These are phyloP conservation scores for Malus hybrid DNA, from an alignment of 331 rosid species.

Conservation along the genomic window DNA sequence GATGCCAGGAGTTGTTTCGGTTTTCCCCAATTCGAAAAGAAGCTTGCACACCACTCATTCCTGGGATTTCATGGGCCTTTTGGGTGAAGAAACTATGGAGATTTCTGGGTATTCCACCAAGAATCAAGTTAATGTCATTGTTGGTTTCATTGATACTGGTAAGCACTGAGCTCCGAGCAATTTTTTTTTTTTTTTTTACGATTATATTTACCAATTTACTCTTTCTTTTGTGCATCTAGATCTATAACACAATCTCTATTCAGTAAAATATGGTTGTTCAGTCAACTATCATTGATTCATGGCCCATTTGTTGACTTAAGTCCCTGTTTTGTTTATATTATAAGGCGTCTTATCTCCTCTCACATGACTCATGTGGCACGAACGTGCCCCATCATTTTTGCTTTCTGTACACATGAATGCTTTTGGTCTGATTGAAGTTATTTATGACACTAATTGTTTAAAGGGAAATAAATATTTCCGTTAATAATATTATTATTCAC, in stretches of 20 bases:
- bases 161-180: not conserved
- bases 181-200: not conserved
- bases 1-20: constrained; percentile 74
- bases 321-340: not conserved
- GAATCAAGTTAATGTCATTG: constrained; percentile 59
- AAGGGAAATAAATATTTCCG: not conserved
- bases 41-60: constrained; percentile 75
- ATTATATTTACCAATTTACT: not conserved
- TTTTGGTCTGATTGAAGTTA: not conserved
- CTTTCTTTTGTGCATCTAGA: constrained; percentile 6
- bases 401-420: not conserved
- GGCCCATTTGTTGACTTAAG: not conserved
- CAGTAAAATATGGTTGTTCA: not conserved
- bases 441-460: not conserved
- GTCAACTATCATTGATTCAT: not conserved
- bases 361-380: not conserved
- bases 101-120: constrained; percentile 39
- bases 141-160: constrained; percentile 84
- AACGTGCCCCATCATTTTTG: not conserved
- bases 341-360: not conserved
- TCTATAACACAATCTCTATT: not conserved
- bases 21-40: constrained; percentile 69
- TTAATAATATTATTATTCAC: constrained; percentile 18
- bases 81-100: constrained; percentile 46
- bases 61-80: constrained; percentile 80